A percentile compares a stretch with the other conserved stretches of the same genome.
Evolutionary conservation across 2,329 filamentous ascomycete genomes (phyloP).

Genomic region (Monosporascus ibericus): DNA sequence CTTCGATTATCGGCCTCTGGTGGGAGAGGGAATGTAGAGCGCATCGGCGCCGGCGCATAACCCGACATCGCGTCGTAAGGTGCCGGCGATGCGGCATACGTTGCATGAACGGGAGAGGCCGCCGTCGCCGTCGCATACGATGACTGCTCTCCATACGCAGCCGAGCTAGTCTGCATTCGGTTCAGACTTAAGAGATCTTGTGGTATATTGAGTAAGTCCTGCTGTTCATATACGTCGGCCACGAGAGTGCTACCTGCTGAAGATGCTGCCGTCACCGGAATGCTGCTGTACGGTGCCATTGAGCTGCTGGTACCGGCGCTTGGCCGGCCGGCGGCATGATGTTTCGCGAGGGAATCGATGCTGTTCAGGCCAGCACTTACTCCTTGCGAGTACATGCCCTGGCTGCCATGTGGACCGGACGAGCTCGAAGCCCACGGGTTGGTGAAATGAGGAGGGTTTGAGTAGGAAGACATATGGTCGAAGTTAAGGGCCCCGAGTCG

Average conservation of each 20-base stretch:
- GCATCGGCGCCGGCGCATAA: conserved; percentile 62
- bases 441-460: conserved; percentile 70
- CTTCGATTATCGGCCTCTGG: conserved; percentile 56
- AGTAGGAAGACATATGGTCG: conserved; percentile 68
- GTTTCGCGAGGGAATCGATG: conserved; percentile 51
- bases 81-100: conserved; percentile 61
- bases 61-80: conserved; percentile 68
- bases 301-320: conserved; percentile 53
- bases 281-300: conserved; percentile 65
- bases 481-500: conserved; percentile 73
- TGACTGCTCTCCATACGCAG: conserved; percentile 61
- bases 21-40: conserved; percentile 52
- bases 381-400: conserved; percentile 58
- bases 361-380: conserved; percentile 52
- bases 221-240: conserved; percentile 51
- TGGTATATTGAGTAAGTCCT: conserved; percentile 62
- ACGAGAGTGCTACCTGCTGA: conserved; percentile 67
- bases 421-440: conserved; percentile 76
- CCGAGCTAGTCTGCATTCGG: conserved; percentile 54
- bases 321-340: conserved; percentile 46
- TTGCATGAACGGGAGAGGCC: conserved; percentile 59
- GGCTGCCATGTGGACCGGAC: conserved; percentile 45
- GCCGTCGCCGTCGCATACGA: conserved; percentile 60
- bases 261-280: conserved; percentile 62
- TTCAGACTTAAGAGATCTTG: conserved; percentile 71